Percentiles rank a stretch among this genome's conserved stretches.
Evolutionary conservation across 768 basidiomycete genomes (phyloP).

Genomic region (Russula virescens): DNA sequence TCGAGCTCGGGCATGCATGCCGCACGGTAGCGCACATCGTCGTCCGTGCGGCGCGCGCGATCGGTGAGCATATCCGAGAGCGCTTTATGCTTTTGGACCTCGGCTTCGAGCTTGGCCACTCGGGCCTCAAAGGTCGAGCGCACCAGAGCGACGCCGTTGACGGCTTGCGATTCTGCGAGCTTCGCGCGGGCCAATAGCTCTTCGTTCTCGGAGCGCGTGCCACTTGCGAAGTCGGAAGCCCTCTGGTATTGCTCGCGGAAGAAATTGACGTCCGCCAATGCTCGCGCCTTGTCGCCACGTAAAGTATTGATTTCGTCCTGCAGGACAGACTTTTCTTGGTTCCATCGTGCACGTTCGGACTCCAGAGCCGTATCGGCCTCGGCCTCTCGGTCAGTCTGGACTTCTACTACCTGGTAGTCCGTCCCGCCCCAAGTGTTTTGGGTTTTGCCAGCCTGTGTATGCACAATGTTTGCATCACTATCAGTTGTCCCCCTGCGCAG

Average conservation of each 20-base stretch:
- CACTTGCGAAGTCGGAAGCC: slow-evolving; percentile 18
- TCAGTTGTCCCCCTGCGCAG: neutral
- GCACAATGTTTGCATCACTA: neutral
- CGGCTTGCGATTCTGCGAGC: slow-evolving; percentile 23
- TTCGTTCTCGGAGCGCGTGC: slow-evolving; percentile 21
- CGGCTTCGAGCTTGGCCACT: slow-evolving; percentile 20
- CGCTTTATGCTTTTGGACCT: slow-evolving; percentile 11
- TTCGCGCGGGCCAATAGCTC: slow-evolving; percentile 21
- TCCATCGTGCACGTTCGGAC: slow-evolving; percentile 16
- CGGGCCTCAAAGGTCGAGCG: slow-evolving; percentile 22
- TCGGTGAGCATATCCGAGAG: slow-evolving; percentile 20
- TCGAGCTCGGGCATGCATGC: slow-evolving; percentile 17
- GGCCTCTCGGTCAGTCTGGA: slow-evolving; percentile 14
- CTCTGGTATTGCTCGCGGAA: slow-evolving; percentile 21
- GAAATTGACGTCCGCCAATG: slow-evolving; percentile 18
- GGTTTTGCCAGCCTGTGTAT: neutral
- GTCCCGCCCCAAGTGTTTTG: neutral
- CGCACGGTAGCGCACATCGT: slow-evolving; percentile 20
- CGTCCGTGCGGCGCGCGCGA: slow-evolving; percentile 24
- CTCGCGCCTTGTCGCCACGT: slow-evolving; percentile 11
- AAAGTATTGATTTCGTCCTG: neutral
- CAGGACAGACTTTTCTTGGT: slow-evolving; percentile 6
- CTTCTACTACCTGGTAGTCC: neutral
- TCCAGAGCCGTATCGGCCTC: neutral
- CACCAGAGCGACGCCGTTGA: slow-evolving; percentile 20